A percentile compares a stretch with the other conserved stretches of the same genome.
phyloP scores from a whole-genome alignment of 768 basidiomycete genomes.

The Mycena haematopus region DNA sequence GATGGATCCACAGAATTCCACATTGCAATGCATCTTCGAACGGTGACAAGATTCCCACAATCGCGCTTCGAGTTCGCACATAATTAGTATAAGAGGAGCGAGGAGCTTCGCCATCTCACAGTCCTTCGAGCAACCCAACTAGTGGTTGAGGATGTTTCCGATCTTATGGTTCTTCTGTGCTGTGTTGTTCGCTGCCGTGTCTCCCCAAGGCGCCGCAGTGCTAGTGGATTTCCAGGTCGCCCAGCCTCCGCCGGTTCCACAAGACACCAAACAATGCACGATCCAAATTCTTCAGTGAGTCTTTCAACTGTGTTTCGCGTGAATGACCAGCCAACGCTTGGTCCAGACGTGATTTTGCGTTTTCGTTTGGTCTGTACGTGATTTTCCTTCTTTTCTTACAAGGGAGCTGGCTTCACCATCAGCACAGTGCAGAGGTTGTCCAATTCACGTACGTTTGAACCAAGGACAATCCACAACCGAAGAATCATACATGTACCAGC shows the following conservation, averaged over 20 bases:
- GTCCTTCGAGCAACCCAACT: neutral
- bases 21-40: conserved; percentile 11
- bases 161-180: conserved; percentile 24
- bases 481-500: conserved; percentile 39
- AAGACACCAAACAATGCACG: conserved; percentile 65
- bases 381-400: neutral
- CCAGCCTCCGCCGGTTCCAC: conserved; percentile 74
- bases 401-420: conserved; percentile 2
- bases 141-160: conserved; percentile 10
- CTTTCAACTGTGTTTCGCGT: neutral
- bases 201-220: conserved; percentile 49
- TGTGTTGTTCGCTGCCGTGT: conserved; percentile 26
- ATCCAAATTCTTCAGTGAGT: conserved; percentile 67
- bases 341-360: conserved; percentile 72
- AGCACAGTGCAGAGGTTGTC: conserved; percentile 64
- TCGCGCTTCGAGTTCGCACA: conserved; percentile 19
- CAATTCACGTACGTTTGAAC: conserved; percentile 55
- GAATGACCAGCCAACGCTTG: neutral
- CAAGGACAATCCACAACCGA: neutral
- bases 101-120: neutral
- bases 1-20: conserved; percentile 1
- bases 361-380: conserved; percentile 70
- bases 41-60: conserved; percentile 17
- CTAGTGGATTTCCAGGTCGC: conserved; percentile 73
- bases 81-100: conserved; percentile 14